Percentiles rank a stretch among this genome's conserved stretches.
phyloP scores from a whole-genome alignment of 106 monocot genomes.

The Dioscorea dumetorum region DNA sequence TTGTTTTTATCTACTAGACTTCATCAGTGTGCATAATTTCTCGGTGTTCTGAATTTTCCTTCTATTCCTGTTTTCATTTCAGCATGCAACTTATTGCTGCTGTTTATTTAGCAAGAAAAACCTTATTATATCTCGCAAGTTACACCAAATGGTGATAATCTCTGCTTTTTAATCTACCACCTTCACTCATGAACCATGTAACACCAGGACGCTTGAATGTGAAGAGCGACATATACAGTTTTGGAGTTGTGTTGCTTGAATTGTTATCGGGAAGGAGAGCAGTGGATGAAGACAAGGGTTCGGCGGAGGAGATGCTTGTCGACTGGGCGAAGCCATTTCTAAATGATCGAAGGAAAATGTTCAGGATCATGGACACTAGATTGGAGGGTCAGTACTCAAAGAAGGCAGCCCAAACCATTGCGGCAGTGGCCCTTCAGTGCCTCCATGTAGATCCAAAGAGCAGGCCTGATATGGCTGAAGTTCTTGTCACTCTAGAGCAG shows the following conservation, averaged over 20 bases:
- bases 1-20: not conserved
- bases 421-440: constrained; percentile 54
- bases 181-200: not conserved
- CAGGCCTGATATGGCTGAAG: constrained; percentile 59
- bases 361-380: constrained; percentile 88
- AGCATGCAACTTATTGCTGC: too few relatives aligned
- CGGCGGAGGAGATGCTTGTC: constrained; percentile 39
- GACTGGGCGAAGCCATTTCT: constrained; percentile 83
- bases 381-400: constrained; percentile 83
- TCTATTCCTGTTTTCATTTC: not conserved
- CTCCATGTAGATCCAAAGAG: constrained; percentile 46
- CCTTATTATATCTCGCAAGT: too few relatives aligned
- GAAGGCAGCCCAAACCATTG: constrained; percentile 63
- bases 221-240: constrained; percentile 91
- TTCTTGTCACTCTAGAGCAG: constrained; percentile 40
- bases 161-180: not conserved
- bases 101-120: too few relatives aligned
- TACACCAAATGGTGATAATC: too few relatives aligned
- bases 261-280: constrained; percentile 66
- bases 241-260: constrained; percentile 83
- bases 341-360: constrained; percentile 46
- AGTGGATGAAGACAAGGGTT: constrained; percentile 51
- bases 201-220: constrained; percentile 62
- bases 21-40: not conserved
- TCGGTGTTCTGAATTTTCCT: not conserved